Percentiles rank a stretch among this genome's conserved stretches.
These are phyloP conservation scores for Didymellaceae sp. DNA, from an alignment of 2,329 filamentous ascomycete genomes.

Conservation along the genomic window DNA sequence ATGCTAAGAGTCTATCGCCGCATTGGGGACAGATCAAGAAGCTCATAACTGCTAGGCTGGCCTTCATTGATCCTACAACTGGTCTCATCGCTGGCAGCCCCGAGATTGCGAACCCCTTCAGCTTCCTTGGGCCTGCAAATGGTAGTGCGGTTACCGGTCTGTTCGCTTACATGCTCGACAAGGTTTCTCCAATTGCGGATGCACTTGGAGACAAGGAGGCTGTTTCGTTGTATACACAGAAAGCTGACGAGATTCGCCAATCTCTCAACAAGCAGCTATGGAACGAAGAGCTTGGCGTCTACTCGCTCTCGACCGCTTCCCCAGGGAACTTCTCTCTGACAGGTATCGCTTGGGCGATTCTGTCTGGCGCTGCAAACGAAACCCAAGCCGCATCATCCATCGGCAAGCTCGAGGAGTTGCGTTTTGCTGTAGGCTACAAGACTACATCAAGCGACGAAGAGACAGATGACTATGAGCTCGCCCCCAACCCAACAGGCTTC, in stretches of 20 bases:
- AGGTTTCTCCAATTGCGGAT: conserved; percentile 35
- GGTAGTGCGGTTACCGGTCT: conserved; percentile 36
- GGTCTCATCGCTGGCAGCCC: conserved; percentile 31
- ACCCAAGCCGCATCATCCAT: conserved; percentile 40
- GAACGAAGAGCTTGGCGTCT: conserved; percentile 41
- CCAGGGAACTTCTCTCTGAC: conserved; percentile 44
- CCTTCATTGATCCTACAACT: conserved; percentile 34
- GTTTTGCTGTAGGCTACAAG: conserved; percentile 49
- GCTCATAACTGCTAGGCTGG: conserved; percentile 24
- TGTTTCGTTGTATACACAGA: conserved; percentile 20
- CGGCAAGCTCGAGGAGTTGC: conserved; percentile 38
- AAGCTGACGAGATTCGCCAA: conserved; percentile 27
- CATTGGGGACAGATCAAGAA: conserved; percentile 37
- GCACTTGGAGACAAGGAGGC: conserved; percentile 39
- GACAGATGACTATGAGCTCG: conserved; percentile 24
- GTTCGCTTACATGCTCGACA: conserved; percentile 34
- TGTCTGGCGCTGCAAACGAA: conserved; percentile 43
- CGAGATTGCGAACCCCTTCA: neutral
- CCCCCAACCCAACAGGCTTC: conserved; percentile 56
- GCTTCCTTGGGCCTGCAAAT: conserved; percentile 41
- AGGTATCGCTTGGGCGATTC: conserved; percentile 44
- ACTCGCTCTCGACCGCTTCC: conserved; percentile 34
- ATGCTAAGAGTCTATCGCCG: conserved; percentile 19
- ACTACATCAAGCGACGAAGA: conserved; percentile 15
- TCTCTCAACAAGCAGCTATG: conserved; percentile 45